Conservation (phyloP, 768 basidiomycete genomes). For the Phlegmacium glaucopus region DNA sequence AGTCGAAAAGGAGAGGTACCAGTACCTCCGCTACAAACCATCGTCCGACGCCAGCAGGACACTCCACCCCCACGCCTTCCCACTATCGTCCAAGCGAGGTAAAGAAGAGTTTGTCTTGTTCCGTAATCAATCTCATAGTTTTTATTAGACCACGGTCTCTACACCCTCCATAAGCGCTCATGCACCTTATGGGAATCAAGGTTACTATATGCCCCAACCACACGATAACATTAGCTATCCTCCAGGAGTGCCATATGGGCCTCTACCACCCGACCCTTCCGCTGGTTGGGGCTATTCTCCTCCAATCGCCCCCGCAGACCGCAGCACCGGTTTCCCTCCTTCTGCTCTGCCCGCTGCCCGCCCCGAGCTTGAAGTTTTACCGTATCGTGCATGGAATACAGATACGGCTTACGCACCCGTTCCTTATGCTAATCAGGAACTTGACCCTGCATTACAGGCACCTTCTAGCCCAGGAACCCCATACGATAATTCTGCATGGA, state of each 20-base stretch:
- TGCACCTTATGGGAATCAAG: conserved; percentile 38
- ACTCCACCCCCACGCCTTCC: conserved; percentile 45
- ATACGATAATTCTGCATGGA: conserved; percentile 34
- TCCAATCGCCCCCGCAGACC: conserved; percentile 37
- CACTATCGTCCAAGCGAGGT: conserved; percentile 45
- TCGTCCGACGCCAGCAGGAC: conserved; percentile 38
- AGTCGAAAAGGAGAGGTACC: conserved; percentile 40
- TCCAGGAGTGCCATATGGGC: conserved; percentile 37
- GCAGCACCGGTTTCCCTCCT: conserved; percentile 44
- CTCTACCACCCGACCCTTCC: conserved; percentile 39
- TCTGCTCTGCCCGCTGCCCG: conserved; percentile 54
- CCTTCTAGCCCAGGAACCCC: conserved; percentile 32
- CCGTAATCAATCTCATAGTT: not conserved
- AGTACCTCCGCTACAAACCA: conserved; percentile 32
- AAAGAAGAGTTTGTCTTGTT: conserved; percentile 5
- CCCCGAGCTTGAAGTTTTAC: conserved; percentile 34
- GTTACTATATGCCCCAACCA: conserved; percentile 42
- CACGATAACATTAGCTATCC: conserved; percentile 40
- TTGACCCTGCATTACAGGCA: conserved; percentile 39
- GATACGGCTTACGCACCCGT: conserved; percentile 35
- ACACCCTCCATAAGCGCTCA: conserved; percentile 40
- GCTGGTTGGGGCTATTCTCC: conserved; percentile 56
- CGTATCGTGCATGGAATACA: conserved; percentile 51
- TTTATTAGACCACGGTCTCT: conserved; percentile 15
- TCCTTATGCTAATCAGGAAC: conserved; percentile 25